Conservation (phyloP, 1,139 yeast genomes). For the Yarrowia galli region DNA sequence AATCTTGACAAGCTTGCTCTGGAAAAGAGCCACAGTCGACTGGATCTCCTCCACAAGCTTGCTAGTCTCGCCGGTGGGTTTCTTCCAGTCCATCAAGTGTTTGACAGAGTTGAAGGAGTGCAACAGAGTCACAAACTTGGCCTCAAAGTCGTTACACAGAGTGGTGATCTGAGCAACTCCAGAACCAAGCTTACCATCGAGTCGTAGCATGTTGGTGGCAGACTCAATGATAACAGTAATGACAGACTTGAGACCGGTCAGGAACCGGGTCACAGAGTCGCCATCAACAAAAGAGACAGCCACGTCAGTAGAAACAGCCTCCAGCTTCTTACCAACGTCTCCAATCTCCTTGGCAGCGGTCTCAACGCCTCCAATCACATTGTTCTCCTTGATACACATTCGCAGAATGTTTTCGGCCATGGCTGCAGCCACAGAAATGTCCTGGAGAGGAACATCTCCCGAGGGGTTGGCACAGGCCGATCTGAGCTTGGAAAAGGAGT, state of each 20-base stretch:
- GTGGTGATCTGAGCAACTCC: background rate
- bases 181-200: background rate
- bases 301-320: background rate
- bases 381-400: slow-evolving; percentile 32
- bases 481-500: slow-evolving; percentile 79
- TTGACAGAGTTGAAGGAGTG: background rate
- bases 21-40: background rate
- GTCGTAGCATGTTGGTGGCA: slow-evolving; percentile 1
- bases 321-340: background rate
- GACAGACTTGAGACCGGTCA: background rate
- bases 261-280: background rate
- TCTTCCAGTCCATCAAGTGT: slow-evolving; percentile 55
- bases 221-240: background rate
- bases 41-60: background rate
- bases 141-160: slow-evolving; percentile 9
- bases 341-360: background rate
- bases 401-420: slow-evolving; percentile 35
- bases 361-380: slow-evolving; percentile 12
- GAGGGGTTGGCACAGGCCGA: slow-evolving; percentile 63
- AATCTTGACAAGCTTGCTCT: background rate
- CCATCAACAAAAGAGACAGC: background rate
- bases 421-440: slow-evolving; percentile 23
- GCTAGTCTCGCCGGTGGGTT: slow-evolving; percentile 51
- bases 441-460: slow-evolving; percentile 68
- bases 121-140: background rate